Evolutionary conservation across 768 basidiomycete genomes (phyloP).

Genomic region (Paxillus rubicundulus): DNA sequence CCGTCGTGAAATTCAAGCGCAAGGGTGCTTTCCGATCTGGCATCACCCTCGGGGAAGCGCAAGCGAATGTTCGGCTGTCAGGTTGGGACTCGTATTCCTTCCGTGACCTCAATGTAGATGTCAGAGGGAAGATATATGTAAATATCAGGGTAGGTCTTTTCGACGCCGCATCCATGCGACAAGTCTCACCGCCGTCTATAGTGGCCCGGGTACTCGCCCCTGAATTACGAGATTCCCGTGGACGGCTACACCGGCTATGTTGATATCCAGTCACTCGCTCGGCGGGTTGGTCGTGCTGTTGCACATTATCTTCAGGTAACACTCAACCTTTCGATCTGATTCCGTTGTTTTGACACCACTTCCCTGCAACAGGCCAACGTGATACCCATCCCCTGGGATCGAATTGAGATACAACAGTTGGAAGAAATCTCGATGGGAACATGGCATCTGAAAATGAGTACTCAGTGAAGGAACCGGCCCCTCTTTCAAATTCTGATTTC

Average conservation of each 20-base stretch:
- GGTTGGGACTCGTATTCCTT: constrained; percentile 60
- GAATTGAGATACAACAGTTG: constrained; percentile 65
- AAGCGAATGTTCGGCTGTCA: constrained; percentile 58
- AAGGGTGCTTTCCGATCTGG: constrained; percentile 66
- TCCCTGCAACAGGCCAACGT: constrained; percentile 51
- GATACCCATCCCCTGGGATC: constrained; percentile 67
- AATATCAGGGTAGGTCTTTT: constrained; percentile 53
- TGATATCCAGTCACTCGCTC: constrained; percentile 62
- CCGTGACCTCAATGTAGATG: constrained; percentile 65
- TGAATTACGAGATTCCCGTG: constrained; percentile 74
- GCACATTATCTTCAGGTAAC: constrained; percentile 72
- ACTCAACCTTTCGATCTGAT: constrained; percentile 4
- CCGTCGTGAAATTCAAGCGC: constrained; percentile 69
- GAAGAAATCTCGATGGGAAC: constrained; percentile 67
- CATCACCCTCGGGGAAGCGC: constrained; percentile 66
- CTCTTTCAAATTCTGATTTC: background rate
- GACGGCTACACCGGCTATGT: constrained; percentile 65
- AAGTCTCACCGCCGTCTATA: constrained; percentile 23
- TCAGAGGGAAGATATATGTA: constrained; percentile 55
- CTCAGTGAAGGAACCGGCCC: constrained; percentile 16
- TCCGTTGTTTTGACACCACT: constrained; percentile 8
- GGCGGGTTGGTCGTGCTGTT: constrained; percentile 67
- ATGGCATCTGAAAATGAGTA: constrained; percentile 65
- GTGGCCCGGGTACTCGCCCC: constrained; percentile 70
- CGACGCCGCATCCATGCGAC: background rate